A percentile compares a stretch with the other conserved stretches of the same genome.
Conservation (phyloP, 2,329 filamentous ascomycete species). For the Penicillium italicum region DNA sequence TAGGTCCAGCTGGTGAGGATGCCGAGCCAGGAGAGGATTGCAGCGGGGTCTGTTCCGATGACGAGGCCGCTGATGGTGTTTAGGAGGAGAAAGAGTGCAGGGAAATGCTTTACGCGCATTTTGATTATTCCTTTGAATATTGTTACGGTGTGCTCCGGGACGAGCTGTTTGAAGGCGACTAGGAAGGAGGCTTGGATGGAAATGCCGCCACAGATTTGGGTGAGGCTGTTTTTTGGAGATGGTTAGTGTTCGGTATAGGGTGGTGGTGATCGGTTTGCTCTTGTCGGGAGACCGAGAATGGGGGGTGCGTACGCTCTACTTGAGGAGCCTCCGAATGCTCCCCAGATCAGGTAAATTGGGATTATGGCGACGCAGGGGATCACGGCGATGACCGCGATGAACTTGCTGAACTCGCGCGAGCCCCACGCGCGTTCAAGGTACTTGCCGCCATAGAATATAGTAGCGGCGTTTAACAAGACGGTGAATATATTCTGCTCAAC, state of each 20-base stretch:
- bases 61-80: constrained; percentile 63
- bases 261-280: neutral
- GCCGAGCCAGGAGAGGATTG: constrained; percentile 75
- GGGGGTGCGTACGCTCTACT: constrained; percentile 31
- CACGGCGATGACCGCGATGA: constrained; percentile 71
- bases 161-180: constrained; percentile 94
- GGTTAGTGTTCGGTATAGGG: neutral
- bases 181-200: constrained; percentile 90
- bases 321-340: constrained; percentile 54
- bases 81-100: constrained; percentile 69
- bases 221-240: constrained; percentile 54
- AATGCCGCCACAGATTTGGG: constrained; percentile 82
- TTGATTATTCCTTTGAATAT: constrained; percentile 85
- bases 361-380: constrained; percentile 78
- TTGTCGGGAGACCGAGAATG: neutral
- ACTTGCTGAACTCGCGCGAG: constrained; percentile 85
- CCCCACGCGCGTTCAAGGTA: constrained; percentile 97
- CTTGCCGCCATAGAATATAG: constrained; percentile 85
- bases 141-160: constrained; percentile 94
- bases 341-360: constrained; percentile 68
- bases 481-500: constrained; percentile 94
- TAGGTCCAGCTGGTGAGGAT: constrained; percentile 92
- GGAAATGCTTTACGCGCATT: constrained; percentile 80
- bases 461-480: constrained; percentile 69
- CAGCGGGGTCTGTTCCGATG: constrained; percentile 68